Base-by-base conservation (phyloP, 768 basidiomycete genomes). In the Gymnopilus junonius region DNA sequence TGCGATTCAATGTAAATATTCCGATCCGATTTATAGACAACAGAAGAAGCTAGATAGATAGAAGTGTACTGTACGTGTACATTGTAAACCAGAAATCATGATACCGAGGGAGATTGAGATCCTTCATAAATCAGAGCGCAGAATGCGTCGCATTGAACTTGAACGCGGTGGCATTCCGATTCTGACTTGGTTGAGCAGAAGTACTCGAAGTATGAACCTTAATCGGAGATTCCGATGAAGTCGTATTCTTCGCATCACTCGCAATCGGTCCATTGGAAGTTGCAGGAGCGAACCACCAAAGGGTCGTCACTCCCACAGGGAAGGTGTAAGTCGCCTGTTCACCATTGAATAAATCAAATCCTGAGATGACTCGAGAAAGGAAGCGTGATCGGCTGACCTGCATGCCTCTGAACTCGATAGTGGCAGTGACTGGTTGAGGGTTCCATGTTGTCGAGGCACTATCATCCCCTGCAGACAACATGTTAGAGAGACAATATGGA, bases 281-380 rank as follows among this genome's bases (percentile, higher is more conserved):
- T 1, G 62, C 62, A 8, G 63, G 67, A 8, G 75, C 82, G 62
- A 76, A 83, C 83, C 82, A 84, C 83, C 82, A 84, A 8, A 85
- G 69, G 6, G 84, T 85, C 0, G 83, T 83, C 4, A 92, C 86
- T 27, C 91, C 91, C 14, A 92, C 89, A 1, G 91, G 90, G 79
- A 93, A 93, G 2, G 88, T 90, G 71, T 90, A 90, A 1, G 78
- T 83, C 3, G 90, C 91, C 86, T 72, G 43, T 84, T 37, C 29
- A 17, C 45, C 5, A 5, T 10, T 45, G 54, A 27, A n/a, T 35
- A 46, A 32, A 25, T 5, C 7, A 32, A 14, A 14, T 21, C 20
- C 20, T n/a, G 23, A 51, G 27, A 31, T 2, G 4, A n/a, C 56
- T 10, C 10, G 29, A n/a, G 8, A 32, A n/a, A 37, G 25, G 29